Evolutionary conservation across 768 basidiomycete genomes (phyloP).

Genomic region (Mrakia gelida): DNA sequence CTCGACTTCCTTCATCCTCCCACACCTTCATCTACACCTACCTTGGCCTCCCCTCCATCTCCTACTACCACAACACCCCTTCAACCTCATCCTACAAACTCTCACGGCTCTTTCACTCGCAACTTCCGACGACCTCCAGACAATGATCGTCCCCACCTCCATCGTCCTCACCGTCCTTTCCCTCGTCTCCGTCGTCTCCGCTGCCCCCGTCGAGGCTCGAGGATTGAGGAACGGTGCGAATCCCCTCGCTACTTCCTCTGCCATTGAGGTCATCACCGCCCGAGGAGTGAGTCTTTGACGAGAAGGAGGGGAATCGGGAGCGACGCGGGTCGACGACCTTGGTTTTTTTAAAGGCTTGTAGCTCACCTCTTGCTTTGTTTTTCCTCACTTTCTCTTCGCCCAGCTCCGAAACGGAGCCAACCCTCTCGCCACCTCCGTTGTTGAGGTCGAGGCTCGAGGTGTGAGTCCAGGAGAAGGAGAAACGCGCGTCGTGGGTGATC

Average conservation of each 20-base stretch:
- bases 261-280: neutral
- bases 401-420: slow-evolving; percentile 10
- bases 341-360: no score
- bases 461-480: no score
- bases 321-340: no score
- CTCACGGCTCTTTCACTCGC: neutral
- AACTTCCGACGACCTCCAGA: neutral
- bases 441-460: no score
- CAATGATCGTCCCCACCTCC: slow-evolving; percentile 14
- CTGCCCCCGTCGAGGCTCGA: neutral
- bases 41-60: no score
- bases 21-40: no score
- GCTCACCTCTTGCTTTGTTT: neutral
- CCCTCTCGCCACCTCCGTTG: neutral
- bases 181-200: slow-evolving; percentile 1
- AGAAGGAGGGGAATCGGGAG: no score
- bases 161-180: slow-evolving; percentile 3
- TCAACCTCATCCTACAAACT: neutral
- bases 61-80: neutral
- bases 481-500: no score
- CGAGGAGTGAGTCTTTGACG: neutral
- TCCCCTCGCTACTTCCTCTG: neutral
- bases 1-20: neutral
- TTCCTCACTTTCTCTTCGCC: no score
- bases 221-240: slow-evolving; percentile 2